Conservation (phyloP, 768 basidiomycete genomes). For the Rhizopogon rudus region DNA sequence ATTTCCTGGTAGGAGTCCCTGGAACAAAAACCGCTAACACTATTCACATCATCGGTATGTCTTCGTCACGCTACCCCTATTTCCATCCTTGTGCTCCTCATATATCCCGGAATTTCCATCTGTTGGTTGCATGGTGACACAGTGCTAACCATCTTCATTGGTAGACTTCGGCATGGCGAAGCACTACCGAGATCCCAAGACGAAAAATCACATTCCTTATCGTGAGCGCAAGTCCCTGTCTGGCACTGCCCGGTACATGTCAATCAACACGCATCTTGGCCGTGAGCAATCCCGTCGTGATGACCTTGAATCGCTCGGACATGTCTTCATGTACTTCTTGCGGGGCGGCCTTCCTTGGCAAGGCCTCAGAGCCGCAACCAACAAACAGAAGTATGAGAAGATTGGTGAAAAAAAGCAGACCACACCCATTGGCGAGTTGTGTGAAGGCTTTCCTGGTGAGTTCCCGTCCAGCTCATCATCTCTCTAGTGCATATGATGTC, state of each 20-base stretch:
- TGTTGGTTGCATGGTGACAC: neutral
- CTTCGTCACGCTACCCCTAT: neutral
- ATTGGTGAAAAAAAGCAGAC: constrained; percentile 99
- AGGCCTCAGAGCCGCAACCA: constrained; percentile 93
- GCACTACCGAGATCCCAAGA: constrained; percentile 97
- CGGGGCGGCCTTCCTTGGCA: constrained; percentile 98
- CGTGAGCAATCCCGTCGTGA: constrained; percentile 93
- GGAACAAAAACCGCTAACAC: constrained; percentile 86
- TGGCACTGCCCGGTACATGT: constrained; percentile 98
- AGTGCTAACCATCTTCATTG: constrained; percentile 7
- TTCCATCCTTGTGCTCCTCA: constrained; percentile 5
- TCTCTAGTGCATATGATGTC: neutral
- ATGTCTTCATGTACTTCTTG: constrained; percentile 99
- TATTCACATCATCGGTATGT: constrained; percentile 82
- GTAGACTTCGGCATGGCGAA: constrained; percentile 99
- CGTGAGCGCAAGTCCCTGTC: constrained; percentile 95
- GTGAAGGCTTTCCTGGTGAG: constrained; percentile 92
- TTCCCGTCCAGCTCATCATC: neutral
- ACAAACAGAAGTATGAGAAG: constrained; percentile 99
- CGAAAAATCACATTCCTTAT: constrained; percentile 98
- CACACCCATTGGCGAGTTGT: constrained; percentile 86
- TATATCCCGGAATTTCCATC: neutral
- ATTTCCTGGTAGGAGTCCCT: constrained; percentile 95
- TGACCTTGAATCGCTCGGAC: constrained; percentile 94
- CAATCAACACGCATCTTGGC: constrained; percentile 97